Percentiles rank a stretch among this genome's conserved stretches.
These are phyloP conservation scores for Tetrapisispora taiwanensis DNA, from an alignment of 805 yeast genomes.

Conservation along the genomic window DNA sequence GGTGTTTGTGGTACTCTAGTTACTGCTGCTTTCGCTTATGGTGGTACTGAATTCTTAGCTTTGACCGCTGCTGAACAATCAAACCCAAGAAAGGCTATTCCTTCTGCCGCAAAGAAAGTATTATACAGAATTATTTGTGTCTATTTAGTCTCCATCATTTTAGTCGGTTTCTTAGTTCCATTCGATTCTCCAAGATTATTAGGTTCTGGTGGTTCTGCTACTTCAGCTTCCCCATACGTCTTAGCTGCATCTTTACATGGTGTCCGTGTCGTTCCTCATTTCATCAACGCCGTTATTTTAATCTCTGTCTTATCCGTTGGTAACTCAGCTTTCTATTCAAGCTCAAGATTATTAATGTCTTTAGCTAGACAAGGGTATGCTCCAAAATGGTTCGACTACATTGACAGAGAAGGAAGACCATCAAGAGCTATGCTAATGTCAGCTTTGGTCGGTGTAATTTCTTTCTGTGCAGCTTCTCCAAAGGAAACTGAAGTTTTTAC, in stretches of 20 bases:
- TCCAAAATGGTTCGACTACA: conserved; percentile 43
- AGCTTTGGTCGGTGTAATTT: conserved; percentile 46
- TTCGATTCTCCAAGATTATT: conserved; percentile 34
- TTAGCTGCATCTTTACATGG: conserved; percentile 52
- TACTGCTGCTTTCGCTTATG: conserved; percentile 50
- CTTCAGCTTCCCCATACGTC: conserved; percentile 60
- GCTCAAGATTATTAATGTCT: conserved; percentile 61
- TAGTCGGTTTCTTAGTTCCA: conserved; percentile 48
- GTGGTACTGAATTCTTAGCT: conserved; percentile 52
- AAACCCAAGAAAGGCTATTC: conserved; percentile 47
- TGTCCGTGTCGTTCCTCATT: conserved; percentile 55
- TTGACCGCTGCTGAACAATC: conserved; percentile 49
- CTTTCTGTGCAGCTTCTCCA: conserved; percentile 57
- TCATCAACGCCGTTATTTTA: conserved; percentile 64
- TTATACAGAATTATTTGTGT: conserved; percentile 45
- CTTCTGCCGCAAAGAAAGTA: conserved; percentile 46
- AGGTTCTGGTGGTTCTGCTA: conserved; percentile 35
- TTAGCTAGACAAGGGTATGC: conserved; percentile 65
- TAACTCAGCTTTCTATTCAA: conserved; percentile 62
- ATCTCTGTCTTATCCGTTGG: conserved; percentile 67
- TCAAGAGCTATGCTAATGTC: conserved; percentile 43
- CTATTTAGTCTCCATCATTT: conserved; percentile 38
- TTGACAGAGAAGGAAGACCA: conserved; percentile 57
- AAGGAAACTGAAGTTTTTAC: conserved; percentile 48
- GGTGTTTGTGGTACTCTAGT: conserved; percentile 46